Base-by-base conservation (phyloP, 495 filamentous ascomycete species). In the Penicillium pancosmium region DNA sequence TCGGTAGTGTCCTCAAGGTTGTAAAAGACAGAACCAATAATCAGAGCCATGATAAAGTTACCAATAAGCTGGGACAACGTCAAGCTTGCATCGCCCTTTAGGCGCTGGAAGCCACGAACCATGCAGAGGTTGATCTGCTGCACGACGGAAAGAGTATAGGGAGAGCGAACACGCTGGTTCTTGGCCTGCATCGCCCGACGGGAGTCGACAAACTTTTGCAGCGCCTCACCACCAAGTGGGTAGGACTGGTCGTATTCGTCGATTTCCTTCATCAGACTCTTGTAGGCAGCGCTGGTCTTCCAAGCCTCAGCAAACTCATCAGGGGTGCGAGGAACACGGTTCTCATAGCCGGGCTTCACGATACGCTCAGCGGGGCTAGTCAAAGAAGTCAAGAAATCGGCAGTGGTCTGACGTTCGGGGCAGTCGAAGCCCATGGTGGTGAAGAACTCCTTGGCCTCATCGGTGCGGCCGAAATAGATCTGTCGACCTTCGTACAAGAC, bases 21-120 rank as follows among this genome's bases (percentile, higher is more conserved):
- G 76, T 86, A 97, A 78, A 96, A 98, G 54, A 97, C 89, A 67
- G 86, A 90, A 49, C 88, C 86, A 68, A 97, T 87, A 68, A 98
- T 88, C 54, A 98, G 78, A 38, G 91, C 83, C 85, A 96, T 90
- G 62, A 86, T 76, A 54, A 85, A 80, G 68, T 97, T 94, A 52
- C 87, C 91, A 61, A 97, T 82, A n/a, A 96, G 77, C 46, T 85
- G 78, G 6, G 84, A 84, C 21, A 95, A 57, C 2, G 89, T 89
- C 63, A 95, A 76, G 69, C 82, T 90, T 36, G 88, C 84, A 67
- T 97, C 93, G 41, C 88, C 89, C 51, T 75, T 80, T 4, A 97
- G 76, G 41, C 81, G 78, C 59, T 83, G 80, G 63, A 82, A 85
- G 0, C 77, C 81, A 40, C 85, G 76, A 23, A 68, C 59, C 40